phyloP scores from a whole-genome alignment of 2,329 filamentous ascomycete genomes.

The Epichloe amarillans region DNA sequence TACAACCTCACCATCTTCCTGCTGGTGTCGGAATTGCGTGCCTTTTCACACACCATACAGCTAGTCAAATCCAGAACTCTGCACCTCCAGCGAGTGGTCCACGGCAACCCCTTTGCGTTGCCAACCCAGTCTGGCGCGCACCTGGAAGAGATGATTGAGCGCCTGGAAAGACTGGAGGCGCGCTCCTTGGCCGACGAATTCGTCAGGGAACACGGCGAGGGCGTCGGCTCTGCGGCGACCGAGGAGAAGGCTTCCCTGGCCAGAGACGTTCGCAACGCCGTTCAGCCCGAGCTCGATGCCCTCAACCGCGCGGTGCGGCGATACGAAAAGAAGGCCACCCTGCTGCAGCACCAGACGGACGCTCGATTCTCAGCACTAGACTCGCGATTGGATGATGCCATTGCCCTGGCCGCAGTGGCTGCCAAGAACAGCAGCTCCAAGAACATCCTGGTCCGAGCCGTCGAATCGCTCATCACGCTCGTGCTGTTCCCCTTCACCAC shows the following conservation, averaged over 20 bases:
- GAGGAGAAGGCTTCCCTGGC: slow-evolving; percentile 32
- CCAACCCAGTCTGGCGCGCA: slow-evolving; percentile 23
- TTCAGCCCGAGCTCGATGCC: slow-evolving; percentile 76
- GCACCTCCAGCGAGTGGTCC: slow-evolving; percentile 64
- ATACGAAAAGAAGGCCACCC: slow-evolving; percentile 77
- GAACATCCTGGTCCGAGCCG: slow-evolving; percentile 23
- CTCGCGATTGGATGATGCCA: slow-evolving; percentile 57
- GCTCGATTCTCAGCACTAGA: slow-evolving; percentile 61
- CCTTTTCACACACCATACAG: slow-evolving; percentile 67
- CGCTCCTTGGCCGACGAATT: slow-evolving; percentile 22
- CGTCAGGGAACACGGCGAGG: slow-evolving; percentile 14
- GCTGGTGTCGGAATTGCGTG: slow-evolving; percentile 73
- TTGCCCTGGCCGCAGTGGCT: slow-evolving; percentile 68
- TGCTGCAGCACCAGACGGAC: slow-evolving; percentile 65
- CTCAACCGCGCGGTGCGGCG: slow-evolving; percentile 77
- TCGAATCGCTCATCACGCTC: slow-evolving; percentile 22
- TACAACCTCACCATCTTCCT: slow-evolving; percentile 89
- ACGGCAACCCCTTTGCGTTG: slow-evolving; percentile 31
- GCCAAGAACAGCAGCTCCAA: slow-evolving; percentile 35
- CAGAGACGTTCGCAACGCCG: slow-evolving; percentile 46
- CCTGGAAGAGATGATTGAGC: slow-evolving; percentile 44
- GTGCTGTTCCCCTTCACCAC: slow-evolving; percentile 30
- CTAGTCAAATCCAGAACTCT: slow-evolving; percentile 68
- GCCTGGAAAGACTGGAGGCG: slow-evolving; percentile 58
- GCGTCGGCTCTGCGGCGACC: slow-evolving; percentile 19